Conservation (phyloP, 768 basidiomycete species). For the Leccinum longicurvipes region DNA sequence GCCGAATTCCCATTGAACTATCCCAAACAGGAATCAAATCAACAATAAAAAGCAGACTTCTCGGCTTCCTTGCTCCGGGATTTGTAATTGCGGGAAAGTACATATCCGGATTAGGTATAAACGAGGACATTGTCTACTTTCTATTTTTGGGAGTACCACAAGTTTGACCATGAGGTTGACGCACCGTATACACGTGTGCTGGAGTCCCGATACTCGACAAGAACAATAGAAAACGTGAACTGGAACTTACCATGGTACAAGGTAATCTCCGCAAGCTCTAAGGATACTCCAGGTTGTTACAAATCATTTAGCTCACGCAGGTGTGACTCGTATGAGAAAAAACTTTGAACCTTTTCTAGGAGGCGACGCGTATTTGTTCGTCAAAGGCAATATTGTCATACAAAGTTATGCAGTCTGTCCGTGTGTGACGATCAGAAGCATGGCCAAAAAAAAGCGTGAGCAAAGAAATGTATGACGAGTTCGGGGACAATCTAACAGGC, state of each 20-base stretch:
- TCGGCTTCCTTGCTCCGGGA: conserved; percentile 19
- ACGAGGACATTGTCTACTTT: conserved; percentile 1
- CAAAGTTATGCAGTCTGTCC: background rate
- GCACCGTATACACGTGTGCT: conserved; percentile 14
- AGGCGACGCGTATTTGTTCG: conserved; percentile 20
- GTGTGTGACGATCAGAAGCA: conserved; percentile 15
- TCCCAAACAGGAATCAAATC: conserved; percentile 7
- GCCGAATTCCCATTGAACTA: conserved; percentile 4
- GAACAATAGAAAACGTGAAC: background rate
- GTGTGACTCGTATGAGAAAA: conserved; percentile 8
- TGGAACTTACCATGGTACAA: background rate
- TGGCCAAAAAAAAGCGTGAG: conserved; percentile 1
- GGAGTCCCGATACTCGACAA: background rate
- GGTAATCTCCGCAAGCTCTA: background rate
- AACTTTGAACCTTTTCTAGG: background rate
- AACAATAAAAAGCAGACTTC: conserved; percentile 22
- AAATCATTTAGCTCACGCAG: background rate
- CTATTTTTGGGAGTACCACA: background rate
- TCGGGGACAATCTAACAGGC: background rate
- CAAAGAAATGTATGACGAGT: conserved; percentile 1
- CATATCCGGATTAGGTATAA: conserved; percentile 1
- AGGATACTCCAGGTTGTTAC: background rate
- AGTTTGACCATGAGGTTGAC: conserved; percentile 14
- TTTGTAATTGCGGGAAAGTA: conserved; percentile 12
- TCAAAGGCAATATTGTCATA: background rate